phyloP scores from a whole-genome alignment of 441 rosid genomes.

The Syzygium malaccense region DNA sequence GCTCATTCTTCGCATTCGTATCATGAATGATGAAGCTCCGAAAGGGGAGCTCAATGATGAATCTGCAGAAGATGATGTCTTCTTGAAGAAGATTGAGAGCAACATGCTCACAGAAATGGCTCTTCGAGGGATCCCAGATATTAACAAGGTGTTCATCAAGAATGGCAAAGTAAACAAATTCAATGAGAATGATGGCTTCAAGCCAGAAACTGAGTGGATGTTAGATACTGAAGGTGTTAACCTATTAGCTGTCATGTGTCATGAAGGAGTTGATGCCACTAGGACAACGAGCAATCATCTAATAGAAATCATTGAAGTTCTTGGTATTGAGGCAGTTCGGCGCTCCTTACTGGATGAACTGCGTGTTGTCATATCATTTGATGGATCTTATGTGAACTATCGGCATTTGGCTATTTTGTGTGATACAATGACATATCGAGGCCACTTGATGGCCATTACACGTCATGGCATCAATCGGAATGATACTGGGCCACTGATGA shows the following conservation, averaged over 20 bases:
- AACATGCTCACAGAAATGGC: slow-evolving; percentile 99
- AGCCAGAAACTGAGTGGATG: slow-evolving; percentile 93
- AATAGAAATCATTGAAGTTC: slow-evolving; percentile 94
- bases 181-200: slow-evolving; percentile 79
- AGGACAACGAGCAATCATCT: slow-evolving; percentile 98
- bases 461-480: slow-evolving; percentile 97
- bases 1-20: slow-evolving; percentile 89
- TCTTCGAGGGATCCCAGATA: slow-evolving; percentile 95
- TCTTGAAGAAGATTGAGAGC: slow-evolving; percentile 95
- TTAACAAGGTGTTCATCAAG: slow-evolving; percentile 93
- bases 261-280: slow-evolving; percentile 87
- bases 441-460: slow-evolving; percentile 98
- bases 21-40: slow-evolving; percentile 97
- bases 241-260: slow-evolving; percentile 94
- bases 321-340: slow-evolving; percentile 96
- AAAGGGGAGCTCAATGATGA: slow-evolving; percentile 84
- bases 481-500: slow-evolving; percentile 98
- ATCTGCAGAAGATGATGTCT: slow-evolving; percentile 98
- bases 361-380: slow-evolving; percentile 94
- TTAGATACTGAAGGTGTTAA: slow-evolving; percentile 98
- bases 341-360: slow-evolving; percentile 87
- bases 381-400: slow-evolving; percentile 95
- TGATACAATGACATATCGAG: slow-evolving; percentile 99
- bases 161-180: slow-evolving; percentile 71
- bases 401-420: slow-evolving; percentile 95